These are phyloP conservation scores for Sanguinoderma infundibulare DNA, from an alignment of 1,284 basidiomycete species.

Conservation along the genomic window DNA sequence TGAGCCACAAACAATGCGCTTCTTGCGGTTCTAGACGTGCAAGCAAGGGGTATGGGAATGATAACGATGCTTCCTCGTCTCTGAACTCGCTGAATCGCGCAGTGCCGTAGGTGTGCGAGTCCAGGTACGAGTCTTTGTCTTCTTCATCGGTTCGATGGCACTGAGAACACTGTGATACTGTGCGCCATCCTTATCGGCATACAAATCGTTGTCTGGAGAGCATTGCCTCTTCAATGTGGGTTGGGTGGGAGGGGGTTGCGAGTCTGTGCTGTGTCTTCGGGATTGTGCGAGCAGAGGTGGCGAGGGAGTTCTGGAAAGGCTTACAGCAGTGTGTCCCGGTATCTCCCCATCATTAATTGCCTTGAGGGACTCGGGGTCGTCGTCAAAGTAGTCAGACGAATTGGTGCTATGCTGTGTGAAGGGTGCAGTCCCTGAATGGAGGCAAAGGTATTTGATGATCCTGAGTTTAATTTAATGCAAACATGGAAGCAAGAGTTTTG, in stretches of 20 bases:
- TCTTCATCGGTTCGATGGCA: conserved; percentile 21
- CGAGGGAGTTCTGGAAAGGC: neutral
- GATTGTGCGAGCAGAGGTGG: conserved; percentile 13
- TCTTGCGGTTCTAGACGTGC: conserved; percentile 80
- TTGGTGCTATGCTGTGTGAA: conserved; percentile 19
- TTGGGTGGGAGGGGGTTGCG: conserved; percentile 19
- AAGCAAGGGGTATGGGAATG: conserved; percentile 48
- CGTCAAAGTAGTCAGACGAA: conserved; percentile 63
- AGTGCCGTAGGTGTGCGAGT: conserved; percentile 69
- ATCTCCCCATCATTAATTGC: conserved; percentile 50
- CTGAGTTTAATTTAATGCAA: too few species aligned
- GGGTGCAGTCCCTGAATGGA: too few species aligned
- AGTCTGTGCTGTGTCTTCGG: neutral
- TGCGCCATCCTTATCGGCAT: conserved; percentile 25
- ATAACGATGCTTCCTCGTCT: conserved; percentile 73
- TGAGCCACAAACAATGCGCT: neutral
- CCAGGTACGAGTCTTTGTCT: conserved; percentile 25
- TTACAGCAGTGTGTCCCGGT: conserved; percentile 46
- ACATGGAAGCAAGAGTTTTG: too few species aligned
- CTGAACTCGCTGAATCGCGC: conserved; percentile 84
- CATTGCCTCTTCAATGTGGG: conserved; percentile 28
- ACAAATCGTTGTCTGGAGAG: conserved; percentile 20
- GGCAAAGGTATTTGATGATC: too few species aligned
- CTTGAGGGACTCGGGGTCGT: conserved; percentile 59
- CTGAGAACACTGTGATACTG: conserved; percentile 24